Base-by-base conservation (phyloP, 1,284 basidiomycete species). In the Cutaneotrichosporon sp. region DNA sequence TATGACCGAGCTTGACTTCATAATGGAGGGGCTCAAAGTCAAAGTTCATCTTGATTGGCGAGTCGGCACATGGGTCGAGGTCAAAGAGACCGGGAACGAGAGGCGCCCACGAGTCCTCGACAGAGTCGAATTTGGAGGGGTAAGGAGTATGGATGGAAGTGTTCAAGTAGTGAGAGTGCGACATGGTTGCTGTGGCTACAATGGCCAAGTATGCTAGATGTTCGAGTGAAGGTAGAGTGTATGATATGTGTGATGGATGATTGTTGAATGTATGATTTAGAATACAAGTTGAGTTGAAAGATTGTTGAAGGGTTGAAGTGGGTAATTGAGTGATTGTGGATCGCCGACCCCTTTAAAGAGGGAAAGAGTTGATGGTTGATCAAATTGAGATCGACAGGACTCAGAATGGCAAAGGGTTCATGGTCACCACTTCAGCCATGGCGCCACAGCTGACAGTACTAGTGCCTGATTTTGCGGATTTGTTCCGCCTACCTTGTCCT, bases 1-100 rank as follows among this genome's bases (percentile, higher is more conserved):
- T 38, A 11, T 51, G 47, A 36, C 49, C 36, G 13, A 30, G 5
- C 55, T 56, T 56, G 38, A 38, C 38, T 38, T 56, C 55, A 14
- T 56, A 56, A 4, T 56, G 55, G 10, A 56, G 38, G 26, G 55
- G 55, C 55, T 56, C 36, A 42, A 56, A 56, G 55, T 56, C 55
- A 30, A 56, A 56, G 36, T 26, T 30, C 55, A 56, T 56, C 55
- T 56, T 56, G 55, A 56, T 26, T 4, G 55, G 55, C 11, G 55
- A 56, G 10, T 38, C 36, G 7, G 55, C 36, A 18, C 55, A 56
- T 21, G 55, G 38, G 47, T 65, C 64, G 21, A 65, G 52, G 61
- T 66, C 65, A 22, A 56, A 58, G n/a, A 60, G 22, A 26, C 65
- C 65, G 22, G 65, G 65, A 2, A 58, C 58, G 22, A 66, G 36